Base-by-base conservation (phyloP, 2,329 filamentous ascomycete genomes). In the Parascedosporium putredinis region DNA sequence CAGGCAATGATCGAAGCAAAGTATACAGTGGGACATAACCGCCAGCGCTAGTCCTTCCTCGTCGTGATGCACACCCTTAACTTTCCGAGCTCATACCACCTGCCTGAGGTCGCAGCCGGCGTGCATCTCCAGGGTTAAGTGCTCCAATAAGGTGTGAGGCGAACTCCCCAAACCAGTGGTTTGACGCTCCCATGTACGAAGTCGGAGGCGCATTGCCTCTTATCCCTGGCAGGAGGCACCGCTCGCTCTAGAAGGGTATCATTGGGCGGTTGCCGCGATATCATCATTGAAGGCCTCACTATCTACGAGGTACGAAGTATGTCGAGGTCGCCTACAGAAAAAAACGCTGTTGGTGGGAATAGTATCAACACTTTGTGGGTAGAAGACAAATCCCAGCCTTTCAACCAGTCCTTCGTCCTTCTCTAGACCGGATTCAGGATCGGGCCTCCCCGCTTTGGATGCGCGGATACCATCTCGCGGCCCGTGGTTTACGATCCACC, bases 31-130 rank as follows among this genome's bases (percentile, higher is more conserved):
- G 38, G 38, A 42, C 38, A 18, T 16, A 12, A 42, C n/a, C 27
- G 12, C 27, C 23, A 9, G 12, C 38, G 20, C 38, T 42, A 42
- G 20, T 20, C 38, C 38, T 12, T 42, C 38, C 38, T 42, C 16
- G 38, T 42, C 20, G 1, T 8, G 6, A 16, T n/a, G 42, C 42
- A 29, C 42, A 45, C 42, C 42, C 42, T 29, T 23, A 29, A 25
- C 42, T 27, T 29, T 23, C 22, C 42, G 23, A 45, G 22, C 42
- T 45, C 42, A 45, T 45, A n/a, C 42, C 36, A 43, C 36, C 33
- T 43, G 47, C 24, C 47, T 49, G 36, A 25, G 33, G 47, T 38
- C 24, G 47, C 24, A 49, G 34, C 47, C 47, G 47, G 40, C 47
- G 34, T 43, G 47, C 47, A 49, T 49, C 47, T 42, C 29, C 27